A percentile compares a stretch with the other conserved stretches of the same genome.
Conservation (phyloP, 495 filamentous ascomycete genomes). For the Hypoxylon intermedium region DNA sequence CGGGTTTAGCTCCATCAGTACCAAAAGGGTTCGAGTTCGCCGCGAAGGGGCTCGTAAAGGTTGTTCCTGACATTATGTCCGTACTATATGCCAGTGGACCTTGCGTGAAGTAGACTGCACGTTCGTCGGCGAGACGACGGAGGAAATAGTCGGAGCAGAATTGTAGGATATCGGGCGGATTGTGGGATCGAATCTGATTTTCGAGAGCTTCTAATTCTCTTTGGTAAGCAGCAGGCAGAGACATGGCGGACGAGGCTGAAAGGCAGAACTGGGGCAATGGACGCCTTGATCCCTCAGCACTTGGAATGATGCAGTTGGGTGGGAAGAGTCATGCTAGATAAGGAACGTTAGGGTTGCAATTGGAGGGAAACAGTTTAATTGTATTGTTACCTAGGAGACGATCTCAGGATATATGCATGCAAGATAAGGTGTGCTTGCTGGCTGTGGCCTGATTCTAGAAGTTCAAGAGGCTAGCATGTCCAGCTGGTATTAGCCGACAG, state of each 20-base stretch:
- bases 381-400: constrained; percentile 24
- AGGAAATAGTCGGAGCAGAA: constrained; percentile 73
- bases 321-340: neutral
- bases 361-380: constrained; percentile 11
- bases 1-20: constrained; percentile 36
- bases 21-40: constrained; percentile 62
- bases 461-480: constrained; percentile 15
- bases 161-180: constrained; percentile 67
- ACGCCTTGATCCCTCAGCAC: constrained; percentile 14
- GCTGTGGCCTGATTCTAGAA: constrained; percentile 17
- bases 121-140: constrained; percentile 66
- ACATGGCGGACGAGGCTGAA: constrained; percentile 31
- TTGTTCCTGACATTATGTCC: constrained; percentile 55
- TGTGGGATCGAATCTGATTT: constrained; percentile 58
- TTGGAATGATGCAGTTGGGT: neutral
- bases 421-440: constrained; percentile 14
- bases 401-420: constrained; percentile 20
- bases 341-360: neutral
- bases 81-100: constrained; percentile 27
- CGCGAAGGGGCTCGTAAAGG: constrained; percentile 64
- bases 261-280: constrained; percentile 3
- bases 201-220: constrained; percentile 67
- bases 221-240: constrained; percentile 55
- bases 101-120: constrained; percentile 56
- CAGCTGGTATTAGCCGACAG: constrained; percentile 33